These are phyloP conservation scores for Aspergillus ruber DNA, from an alignment of 2,329 filamentous ascomycete genomes.

Conservation along the genomic window DNA sequence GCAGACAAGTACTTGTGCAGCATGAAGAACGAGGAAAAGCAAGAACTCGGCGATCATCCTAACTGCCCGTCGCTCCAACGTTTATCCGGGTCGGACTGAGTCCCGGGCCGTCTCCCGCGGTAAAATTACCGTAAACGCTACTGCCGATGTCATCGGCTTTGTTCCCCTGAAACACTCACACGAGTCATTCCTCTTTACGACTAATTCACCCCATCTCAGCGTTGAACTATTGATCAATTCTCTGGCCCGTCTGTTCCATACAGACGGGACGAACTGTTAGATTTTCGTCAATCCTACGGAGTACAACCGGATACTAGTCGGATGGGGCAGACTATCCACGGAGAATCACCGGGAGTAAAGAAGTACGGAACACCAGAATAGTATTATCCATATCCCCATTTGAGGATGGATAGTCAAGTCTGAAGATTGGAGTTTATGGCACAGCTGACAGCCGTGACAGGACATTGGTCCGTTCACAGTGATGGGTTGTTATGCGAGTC, in stretches of 20 bases:
- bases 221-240: not conserved
- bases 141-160: not conserved
- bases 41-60: not conserved
- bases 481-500: not conserved
- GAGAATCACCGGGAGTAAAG: too few species aligned
- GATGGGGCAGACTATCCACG: too few species aligned
- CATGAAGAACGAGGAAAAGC: not conserved
- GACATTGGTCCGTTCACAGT: not conserved
- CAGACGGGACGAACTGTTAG: not conserved
- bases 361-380: too few species aligned
- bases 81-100: not conserved
- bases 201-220: not conserved
- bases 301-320: too few species aligned
- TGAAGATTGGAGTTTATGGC: not conserved
- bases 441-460: not conserved
- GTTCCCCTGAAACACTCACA: not conserved
- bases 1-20: not conserved
- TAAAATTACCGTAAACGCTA: not conserved
- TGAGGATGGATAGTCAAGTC: too few species aligned
- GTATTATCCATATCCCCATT: too few species aligned
- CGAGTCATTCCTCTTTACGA: not conserved
- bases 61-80: not conserved
- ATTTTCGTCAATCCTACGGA: not conserved
- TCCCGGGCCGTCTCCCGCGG: not conserved
- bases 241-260: not conserved